Evolutionary conservation across 768 basidiomycete species (phyloP).

Genomic region (Cystoderma amianthinum): DNA sequence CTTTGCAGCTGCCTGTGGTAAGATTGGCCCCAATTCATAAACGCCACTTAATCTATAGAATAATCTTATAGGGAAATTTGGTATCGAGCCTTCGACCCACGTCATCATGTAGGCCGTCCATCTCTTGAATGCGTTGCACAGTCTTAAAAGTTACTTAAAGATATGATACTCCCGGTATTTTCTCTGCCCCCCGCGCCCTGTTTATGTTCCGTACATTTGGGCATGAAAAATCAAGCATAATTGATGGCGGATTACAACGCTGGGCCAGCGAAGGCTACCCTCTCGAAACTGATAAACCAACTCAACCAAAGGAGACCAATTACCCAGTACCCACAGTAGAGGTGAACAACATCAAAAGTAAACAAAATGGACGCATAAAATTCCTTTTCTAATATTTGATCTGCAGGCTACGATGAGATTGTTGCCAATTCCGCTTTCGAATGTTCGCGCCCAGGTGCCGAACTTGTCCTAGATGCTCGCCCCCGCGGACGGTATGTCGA

Average conservation of each 20-base stretch:
- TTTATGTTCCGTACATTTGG: constrained; percentile 95
- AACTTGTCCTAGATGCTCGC: constrained; percentile 85
- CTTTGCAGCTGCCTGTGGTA: constrained; percentile 81
- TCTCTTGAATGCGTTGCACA: not conserved
- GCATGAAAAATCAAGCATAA: constrained; percentile 77
- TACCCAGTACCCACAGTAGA: constrained; percentile 55
- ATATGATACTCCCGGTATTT: constrained; percentile 88
- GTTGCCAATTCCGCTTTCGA: constrained; percentile 57
- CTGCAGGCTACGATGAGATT: constrained; percentile 69
- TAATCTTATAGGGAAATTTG: constrained; percentile 49
- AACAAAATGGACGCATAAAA: constrained; percentile 9
- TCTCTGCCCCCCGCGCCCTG: constrained; percentile 86
- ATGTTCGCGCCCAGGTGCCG: constrained; percentile 36
- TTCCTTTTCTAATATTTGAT: not conserved
- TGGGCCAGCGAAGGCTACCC: constrained; percentile 67
- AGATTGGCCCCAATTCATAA: too few species aligned
- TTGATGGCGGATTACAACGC: constrained; percentile 88
- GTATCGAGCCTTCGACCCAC: constrained; percentile 67
- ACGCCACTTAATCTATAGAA: too few species aligned
- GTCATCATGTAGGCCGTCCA: constrained; percentile 64
- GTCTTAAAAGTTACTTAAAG: constrained; percentile 25
- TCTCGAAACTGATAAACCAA: constrained; percentile 32
- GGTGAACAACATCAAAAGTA: constrained; percentile 47
- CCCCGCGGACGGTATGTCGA: constrained; percentile 62
- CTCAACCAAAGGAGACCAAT: constrained; percentile 14